Conservation (phyloP, 148 eudicot genomes). For the Chenopodium berlandieri region DNA sequence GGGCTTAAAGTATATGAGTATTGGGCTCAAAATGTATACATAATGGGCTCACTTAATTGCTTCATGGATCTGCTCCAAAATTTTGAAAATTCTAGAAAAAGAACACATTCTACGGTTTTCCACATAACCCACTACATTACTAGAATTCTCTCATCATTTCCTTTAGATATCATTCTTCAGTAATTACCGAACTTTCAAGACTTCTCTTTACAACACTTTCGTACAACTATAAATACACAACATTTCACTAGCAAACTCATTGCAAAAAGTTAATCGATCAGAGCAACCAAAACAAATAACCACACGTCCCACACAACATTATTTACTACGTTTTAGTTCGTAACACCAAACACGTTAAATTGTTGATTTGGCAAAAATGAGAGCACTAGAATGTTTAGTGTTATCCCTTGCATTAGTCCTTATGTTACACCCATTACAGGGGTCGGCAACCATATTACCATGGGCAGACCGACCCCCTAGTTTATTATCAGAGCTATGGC, state of each 20-base stretch:
- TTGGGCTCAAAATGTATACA: too few species aligned
- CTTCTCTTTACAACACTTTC: background rate
- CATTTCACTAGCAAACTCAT: background rate
- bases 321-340: too few species aligned
- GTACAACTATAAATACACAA: background rate
- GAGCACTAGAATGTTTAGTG: background rate
- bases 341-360: too few species aligned
- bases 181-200: constrained; percentile 16
- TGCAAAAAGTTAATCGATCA: background rate
- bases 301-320: too few species aligned
- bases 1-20: background rate
- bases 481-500: constrained; percentile 26
- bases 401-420: background rate
- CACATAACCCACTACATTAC: background rate
- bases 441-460: constrained; percentile 21
- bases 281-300: too few species aligned
- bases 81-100: too few species aligned
- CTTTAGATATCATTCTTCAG: too few species aligned
- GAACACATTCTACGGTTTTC: background rate
- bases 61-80: background rate
- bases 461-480: constrained; percentile 19
- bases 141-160: constrained; percentile 17
- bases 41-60: background rate
- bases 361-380: background rate
- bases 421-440: background rate